Evolutionary conservation across 331 rosid species (phyloP), one percentile per base, ranked within the genome.

Genomic region (Telfairia occidentalis): DNA sequence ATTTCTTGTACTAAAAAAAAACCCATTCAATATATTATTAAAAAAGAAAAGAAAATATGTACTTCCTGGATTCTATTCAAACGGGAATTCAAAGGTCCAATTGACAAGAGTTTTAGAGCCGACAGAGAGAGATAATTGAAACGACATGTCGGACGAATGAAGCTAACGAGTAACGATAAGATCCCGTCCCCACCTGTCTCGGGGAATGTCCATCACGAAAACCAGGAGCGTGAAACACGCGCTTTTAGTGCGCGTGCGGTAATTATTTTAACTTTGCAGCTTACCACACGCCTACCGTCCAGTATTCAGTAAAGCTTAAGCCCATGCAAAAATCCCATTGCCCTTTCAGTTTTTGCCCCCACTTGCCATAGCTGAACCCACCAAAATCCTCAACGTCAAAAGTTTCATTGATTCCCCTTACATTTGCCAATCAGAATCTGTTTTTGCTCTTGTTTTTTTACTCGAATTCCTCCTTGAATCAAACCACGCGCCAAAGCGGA

Each of bases 261-360:
- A 40, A 16, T 40, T 21, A 5, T 13, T 12, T 66, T 3, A n/a
- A 50, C 24, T 49, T 5, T 37, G 0, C 58, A 49, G 55, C 54
- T 23, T 48, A 48, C 23, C 6, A 4, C 40, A 28, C 26, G 46
- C 70, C 70, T 46, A 63, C 70, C 34, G 7, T 54, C 32, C 29
- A 19, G 57, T 23, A 65, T n/a, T 45, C 59, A 71, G 45, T 71
- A 48, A 71, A 28, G 19, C 76, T 71, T 28, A 71, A 28, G 19
- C 76, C 76, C 76, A 72, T 72, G 63, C 76, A 72, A 29, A 28
- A 45, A 71, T 24, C 18, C 26, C 58, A n/a, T 26, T 13, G 40
- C 12, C 46, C 13, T 5, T 16, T 29, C n/a, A 11, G 2, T 8
- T 29, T 18, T 9, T 30, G 15, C 2, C 57, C 49, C 57, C 23